Conservation (phyloP, 1,284 basidiomycete species). For the Pseudozyma sp. region DNA sequence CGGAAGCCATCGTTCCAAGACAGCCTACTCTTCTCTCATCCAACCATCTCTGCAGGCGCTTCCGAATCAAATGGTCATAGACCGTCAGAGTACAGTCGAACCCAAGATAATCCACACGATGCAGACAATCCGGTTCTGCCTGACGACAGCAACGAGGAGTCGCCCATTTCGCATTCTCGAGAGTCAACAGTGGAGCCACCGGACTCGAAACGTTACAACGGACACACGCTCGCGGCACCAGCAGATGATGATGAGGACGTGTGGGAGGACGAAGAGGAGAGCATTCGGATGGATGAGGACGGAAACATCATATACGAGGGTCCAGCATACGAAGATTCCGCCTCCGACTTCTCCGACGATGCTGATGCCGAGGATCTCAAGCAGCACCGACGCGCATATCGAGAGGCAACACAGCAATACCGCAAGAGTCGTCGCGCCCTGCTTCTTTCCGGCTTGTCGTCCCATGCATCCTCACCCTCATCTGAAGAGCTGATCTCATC, state of each 20-base stretch:
- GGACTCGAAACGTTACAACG: slow-evolving; percentile 3
- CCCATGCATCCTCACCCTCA: slow-evolving; percentile 37
- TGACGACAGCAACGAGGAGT: neutral
- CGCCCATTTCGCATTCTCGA: slow-evolving; percentile 10
- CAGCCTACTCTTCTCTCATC: neutral
- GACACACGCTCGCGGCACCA: neutral
- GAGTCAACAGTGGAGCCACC: slow-evolving; percentile 14
- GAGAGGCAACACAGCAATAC: slow-evolving; percentile 48
- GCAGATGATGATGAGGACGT: slow-evolving; percentile 47
- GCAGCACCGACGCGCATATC: slow-evolving; percentile 35
- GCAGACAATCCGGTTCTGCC: neutral
- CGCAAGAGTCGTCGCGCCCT: slow-evolving; percentile 47
- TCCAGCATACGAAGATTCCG: slow-evolving; percentile 27
- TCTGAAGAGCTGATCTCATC: slow-evolving; percentile 27
- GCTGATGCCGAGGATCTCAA: slow-evolving; percentile 25
- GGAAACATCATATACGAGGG: slow-evolving; percentile 36
- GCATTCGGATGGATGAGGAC: slow-evolving; percentile 27
- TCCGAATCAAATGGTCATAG: neutral
- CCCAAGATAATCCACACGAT: neutral
- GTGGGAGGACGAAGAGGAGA: slow-evolving; percentile 47
- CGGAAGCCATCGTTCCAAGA: neutral
- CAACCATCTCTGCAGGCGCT: neutral
- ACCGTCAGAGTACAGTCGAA: too few relatives aligned
- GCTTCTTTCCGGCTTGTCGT: slow-evolving; percentile 41
- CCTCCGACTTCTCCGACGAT: slow-evolving; percentile 36